Conservation (phyloP, 306 rosid species). For the Mucuna pruriens region DNA sequence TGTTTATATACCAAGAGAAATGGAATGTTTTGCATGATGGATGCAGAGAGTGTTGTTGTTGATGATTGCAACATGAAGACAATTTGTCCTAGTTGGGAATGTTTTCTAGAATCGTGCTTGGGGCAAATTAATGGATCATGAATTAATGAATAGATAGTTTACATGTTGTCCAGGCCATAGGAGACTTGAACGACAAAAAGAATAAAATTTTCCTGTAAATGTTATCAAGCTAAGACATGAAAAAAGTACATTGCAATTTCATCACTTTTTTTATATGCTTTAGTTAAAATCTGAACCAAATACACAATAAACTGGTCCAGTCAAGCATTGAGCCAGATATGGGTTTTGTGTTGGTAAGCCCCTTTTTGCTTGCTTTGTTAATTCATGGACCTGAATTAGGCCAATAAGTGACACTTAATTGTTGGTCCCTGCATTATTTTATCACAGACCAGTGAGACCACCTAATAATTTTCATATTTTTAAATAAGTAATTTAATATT, state of each 20-base stretch:
- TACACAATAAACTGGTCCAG: background rate
- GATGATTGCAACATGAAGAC: background rate
- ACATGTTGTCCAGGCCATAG: background rate
- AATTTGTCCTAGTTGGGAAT: background rate
- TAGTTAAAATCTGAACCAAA: background rate
- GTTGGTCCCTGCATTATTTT: background rate
- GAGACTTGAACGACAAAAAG: too few species aligned
- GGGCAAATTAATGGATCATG: background rate
- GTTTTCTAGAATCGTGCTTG: background rate
- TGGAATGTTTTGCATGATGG: background rate
- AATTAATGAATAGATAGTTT: too few species aligned
- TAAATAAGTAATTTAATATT: too few species aligned
- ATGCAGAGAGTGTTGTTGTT: background rate
- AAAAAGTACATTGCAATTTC: background rate
- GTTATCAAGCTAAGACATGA: background rate
- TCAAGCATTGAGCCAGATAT: background rate
- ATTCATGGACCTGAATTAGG: background rate
- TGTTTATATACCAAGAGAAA: background rate
- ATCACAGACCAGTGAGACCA: background rate
- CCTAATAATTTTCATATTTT: background rate
- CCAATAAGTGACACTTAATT: background rate
- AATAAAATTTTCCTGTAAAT: too few species aligned
- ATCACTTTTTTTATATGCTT: background rate
- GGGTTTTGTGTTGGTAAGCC: background rate
- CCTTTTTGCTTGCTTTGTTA: background rate